Evolutionary conservation across 2,329 filamentous ascomycete species (phyloP).

Genomic region (Malbranchea cinnamomea): DNA sequence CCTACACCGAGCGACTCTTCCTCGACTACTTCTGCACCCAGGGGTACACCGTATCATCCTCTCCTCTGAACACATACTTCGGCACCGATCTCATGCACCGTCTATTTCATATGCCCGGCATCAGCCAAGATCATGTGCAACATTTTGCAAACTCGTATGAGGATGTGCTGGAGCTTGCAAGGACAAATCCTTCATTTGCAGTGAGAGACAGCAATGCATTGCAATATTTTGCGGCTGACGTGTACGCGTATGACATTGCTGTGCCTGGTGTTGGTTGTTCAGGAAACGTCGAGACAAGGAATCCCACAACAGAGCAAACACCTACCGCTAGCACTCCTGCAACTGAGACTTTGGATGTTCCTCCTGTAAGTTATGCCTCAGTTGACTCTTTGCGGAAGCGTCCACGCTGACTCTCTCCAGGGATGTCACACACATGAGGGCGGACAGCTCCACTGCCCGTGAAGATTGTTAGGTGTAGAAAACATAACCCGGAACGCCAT

Average conservation of each 20-base stretch:
- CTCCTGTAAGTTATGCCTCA: conserved; percentile 7
- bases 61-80: conserved; percentile 47
- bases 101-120: conserved; percentile 45
- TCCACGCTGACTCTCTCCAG: conserved; percentile 13
- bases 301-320: conserved; percentile 5
- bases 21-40: conserved; percentile 46
- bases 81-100: conserved; percentile 53
- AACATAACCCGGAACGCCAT: too few relatives aligned
- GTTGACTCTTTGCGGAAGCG: not conserved
- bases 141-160: conserved; percentile 48
- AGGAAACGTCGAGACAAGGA: conserved; percentile 24
- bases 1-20: conserved; percentile 42
- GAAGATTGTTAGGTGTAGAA: too few relatives aligned
- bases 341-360: conserved; percentile 8
- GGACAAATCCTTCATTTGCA: conserved; percentile 33
- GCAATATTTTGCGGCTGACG: conserved; percentile 53
- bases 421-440: conserved; percentile 30
- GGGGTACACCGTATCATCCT: conserved; percentile 46
- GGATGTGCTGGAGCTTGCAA: conserved; percentile 39
- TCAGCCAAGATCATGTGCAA: conserved; percentile 45
- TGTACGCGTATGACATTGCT: conserved; percentile 50
- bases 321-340: conserved; percentile 8
- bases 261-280: conserved; percentile 48
- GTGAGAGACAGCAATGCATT: conserved; percentile 46
- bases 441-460: conserved; percentile 26